Percentiles rank a stretch among this genome's conserved stretches.
phyloP scores from a whole-genome alignment of 2,329 filamentous ascomycete genomes.

The Sclerotinia spermophila region DNA sequence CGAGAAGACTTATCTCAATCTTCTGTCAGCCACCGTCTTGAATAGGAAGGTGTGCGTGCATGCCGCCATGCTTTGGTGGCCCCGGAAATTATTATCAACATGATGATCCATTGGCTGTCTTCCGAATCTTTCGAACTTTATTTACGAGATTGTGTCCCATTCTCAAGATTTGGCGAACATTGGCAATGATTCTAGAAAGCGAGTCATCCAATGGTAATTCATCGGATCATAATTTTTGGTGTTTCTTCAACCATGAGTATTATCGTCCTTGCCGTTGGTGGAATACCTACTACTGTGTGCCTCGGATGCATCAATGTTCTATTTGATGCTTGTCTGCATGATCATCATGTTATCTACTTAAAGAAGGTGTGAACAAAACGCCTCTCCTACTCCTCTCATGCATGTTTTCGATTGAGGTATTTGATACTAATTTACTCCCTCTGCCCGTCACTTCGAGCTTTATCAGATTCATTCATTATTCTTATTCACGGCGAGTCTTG shows the following conservation, averaged over 20 bases:
- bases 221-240: not conserved
- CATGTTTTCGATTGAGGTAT: not conserved
- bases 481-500: not conserved
- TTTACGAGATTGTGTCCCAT: not conserved
- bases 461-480: not conserved
- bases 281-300: not conserved
- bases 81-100: not conserved
- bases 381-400: not conserved
- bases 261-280: not conserved
- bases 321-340: constrained; percentile 6
- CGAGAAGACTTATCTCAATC: not conserved
- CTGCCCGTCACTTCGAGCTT: not conserved
- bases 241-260: not conserved
- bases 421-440: not conserved
- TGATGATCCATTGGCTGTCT: not conserved
- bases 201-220: not conserved
- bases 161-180: not conserved
- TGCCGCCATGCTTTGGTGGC: not conserved
- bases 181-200: not conserved
- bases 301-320: not conserved
- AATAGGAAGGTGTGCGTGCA: constrained; percentile 7
- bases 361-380: not conserved
- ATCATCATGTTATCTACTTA: constrained; percentile 3
- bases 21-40: not conserved
- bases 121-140: not conserved